Base-by-base conservation (phyloP, 139 green algal species). In the Coelastrella sp. region DNA sequence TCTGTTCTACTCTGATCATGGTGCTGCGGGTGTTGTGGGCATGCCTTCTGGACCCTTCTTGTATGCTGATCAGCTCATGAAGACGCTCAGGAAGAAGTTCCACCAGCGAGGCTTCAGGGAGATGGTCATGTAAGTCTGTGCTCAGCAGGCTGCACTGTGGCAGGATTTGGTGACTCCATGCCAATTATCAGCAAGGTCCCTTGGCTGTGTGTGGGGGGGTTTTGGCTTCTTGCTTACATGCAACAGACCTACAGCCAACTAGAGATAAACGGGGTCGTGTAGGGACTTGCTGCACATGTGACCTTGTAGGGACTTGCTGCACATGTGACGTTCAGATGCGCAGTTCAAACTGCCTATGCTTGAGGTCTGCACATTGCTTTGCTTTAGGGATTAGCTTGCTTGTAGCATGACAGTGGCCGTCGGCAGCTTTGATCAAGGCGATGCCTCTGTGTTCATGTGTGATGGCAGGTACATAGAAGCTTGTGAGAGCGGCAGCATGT, bases 401-500 rank as follows among this genome's bases (percentile, higher is more conserved):
- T n/a, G n/a, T n/a, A n/a, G n/a, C n/a, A n/a, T n/a, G n/a, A 23
- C 45, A 57, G 45, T 6, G 9, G 57, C 57, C 19, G 27, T 27
- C 57, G 9, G 27, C 19, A n/a, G 19, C 57, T 32, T 19, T 66
- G 19, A 30, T 19, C n/a, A 32, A 9, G 17, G n/a, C 23, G 13
- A 23, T 6, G 21, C 19, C 19, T 32, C 23, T 66, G 57, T 6
- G 19, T 34, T 9, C 27, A 19, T 30, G n/a, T 15, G 57, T 19
- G 27, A 41, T 40, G 27, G 27, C 59, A 85, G 79, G 32, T 97
- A 97, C 91, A 89, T 98, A 4, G 96, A 98, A 89, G 96, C 96
- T 0, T 99, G 96, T 79, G 96, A 99, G 84, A 92, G 84, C 13
- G 96, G 96, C 50, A 94, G 85, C 91, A 97, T 99, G 83, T 99